phyloP scores from a whole-genome alignment of 148 eudicot species.

The Rhododendron molle region DNA sequence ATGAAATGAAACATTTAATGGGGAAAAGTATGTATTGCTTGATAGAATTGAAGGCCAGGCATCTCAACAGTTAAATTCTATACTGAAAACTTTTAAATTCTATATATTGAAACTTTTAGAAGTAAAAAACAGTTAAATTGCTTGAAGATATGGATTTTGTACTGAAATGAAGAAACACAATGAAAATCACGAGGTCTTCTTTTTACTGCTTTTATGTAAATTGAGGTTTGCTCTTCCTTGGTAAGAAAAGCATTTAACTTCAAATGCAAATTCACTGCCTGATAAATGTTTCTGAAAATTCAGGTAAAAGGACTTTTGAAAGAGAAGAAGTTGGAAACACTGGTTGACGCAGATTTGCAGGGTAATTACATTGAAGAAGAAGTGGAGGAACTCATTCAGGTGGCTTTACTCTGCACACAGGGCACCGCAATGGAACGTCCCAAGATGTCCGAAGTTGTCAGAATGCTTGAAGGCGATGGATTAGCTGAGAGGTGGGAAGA shows the following conservation, averaged over 20 bases:
- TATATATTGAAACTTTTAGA: background rate
- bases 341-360: slow-evolving; percentile 43
- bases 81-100: background rate
- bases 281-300: background rate
- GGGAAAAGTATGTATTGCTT: background rate
- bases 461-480: slow-evolving; percentile 63
- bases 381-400: slow-evolving; percentile 52
- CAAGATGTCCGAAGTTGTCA: slow-evolving; percentile 57
- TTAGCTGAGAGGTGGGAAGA: slow-evolving; percentile 60
- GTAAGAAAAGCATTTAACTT: background rate
- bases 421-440: slow-evolving; percentile 47
- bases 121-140: background rate
- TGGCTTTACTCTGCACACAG: slow-evolving; percentile 57
- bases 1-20: background rate
- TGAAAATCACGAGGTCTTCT: slow-evolving; percentile 19
- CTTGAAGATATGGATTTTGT: background rate
- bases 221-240: background rate
- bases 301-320: slow-evolving; percentile 58
- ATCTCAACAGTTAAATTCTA: background rate
- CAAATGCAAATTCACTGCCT: background rate
- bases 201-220: background rate
- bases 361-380: slow-evolving; percentile 45
- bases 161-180: background rate
- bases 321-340: slow-evolving; percentile 43
- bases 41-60: background rate